Percentiles rank a stretch among this genome's conserved stretches.
Conservation (phyloP, 345 rosid species). For the Citrus maxima region DNA sequence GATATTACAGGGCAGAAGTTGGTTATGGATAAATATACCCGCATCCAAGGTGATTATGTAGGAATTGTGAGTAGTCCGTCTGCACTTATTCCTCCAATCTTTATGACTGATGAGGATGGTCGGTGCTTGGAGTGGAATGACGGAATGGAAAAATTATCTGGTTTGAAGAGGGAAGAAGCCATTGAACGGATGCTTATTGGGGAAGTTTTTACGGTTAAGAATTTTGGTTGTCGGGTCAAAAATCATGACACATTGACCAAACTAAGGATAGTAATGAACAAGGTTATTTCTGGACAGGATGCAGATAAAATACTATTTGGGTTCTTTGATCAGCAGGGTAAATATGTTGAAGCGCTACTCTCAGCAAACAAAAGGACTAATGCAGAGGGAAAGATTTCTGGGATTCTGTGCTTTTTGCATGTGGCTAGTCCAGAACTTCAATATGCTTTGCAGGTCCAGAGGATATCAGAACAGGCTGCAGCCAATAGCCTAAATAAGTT, state of each 20-base stretch:
- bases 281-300: slow-evolving; percentile 53
- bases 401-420: slow-evolving; percentile 69
- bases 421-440: slow-evolving; percentile 79
- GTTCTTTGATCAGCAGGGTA: slow-evolving; percentile 58
- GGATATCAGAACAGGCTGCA: slow-evolving; percentile 67
- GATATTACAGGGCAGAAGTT: slow-evolving; percentile 65
- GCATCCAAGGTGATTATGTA: slow-evolving; percentile 67
- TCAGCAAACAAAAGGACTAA: slow-evolving; percentile 61
- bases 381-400: slow-evolving; percentile 58
- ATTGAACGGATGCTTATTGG: slow-evolving; percentile 62
- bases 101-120: slow-evolving; percentile 65
- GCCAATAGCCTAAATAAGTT: slow-evolving; percentile 52
- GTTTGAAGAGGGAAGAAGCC: slow-evolving; percentile 72
- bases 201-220: slow-evolving; percentile 62
- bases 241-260: slow-evolving; percentile 65
- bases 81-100: slow-evolving; percentile 80
- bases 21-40: slow-evolving; percentile 53
- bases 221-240: slow-evolving; percentile 62
- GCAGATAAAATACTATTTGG: slow-evolving; percentile 61
- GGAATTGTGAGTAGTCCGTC: slow-evolving; percentile 66
- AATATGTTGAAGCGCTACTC: slow-evolving; percentile 60
- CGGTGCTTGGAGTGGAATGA: slow-evolving; percentile 77
- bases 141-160: slow-evolving; percentile 79
- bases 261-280: slow-evolving; percentile 59
- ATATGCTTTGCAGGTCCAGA: slow-evolving; percentile 69